Conservation (phyloP, 2,329 filamentous ascomycete species). For the Ceratocystis albifundus region DNA sequence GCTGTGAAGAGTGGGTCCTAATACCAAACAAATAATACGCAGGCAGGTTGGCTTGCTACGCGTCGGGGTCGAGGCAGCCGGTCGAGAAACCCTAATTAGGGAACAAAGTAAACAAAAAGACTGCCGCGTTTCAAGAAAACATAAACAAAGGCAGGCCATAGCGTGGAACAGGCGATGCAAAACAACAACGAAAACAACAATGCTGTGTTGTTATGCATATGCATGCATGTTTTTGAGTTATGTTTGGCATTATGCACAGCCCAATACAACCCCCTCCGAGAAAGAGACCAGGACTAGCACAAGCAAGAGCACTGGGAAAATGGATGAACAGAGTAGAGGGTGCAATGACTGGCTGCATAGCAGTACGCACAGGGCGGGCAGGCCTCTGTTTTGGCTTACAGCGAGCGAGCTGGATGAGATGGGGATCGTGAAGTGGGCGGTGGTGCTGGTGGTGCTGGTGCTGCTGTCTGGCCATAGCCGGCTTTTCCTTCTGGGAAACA, state of each 20-base stretch:
- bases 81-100: background rate
- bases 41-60: background rate
- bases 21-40: background rate
- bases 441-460: no score
- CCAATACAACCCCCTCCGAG: background rate
- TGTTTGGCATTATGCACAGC: constrained; percentile 6
- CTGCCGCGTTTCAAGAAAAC: background rate
- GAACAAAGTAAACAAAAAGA: constrained; percentile 6
- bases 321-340: background rate
- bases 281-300: background rate
- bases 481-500: background rate
- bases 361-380: background rate
- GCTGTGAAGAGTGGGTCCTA: no score
- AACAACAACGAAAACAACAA: no score
- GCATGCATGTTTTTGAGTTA: background rate
- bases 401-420: no score
- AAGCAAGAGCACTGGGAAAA: background rate
- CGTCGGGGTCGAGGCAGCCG: background rate
- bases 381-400: background rate
- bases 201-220: background rate
- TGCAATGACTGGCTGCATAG: background rate
- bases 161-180: no score
- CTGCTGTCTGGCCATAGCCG: background rate
- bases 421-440: no score
- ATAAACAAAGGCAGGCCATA: no score